phyloP scores from a whole-genome alignment of 2,329 filamentous ascomycete species.

The Aspergillus sclerotialis region DNA sequence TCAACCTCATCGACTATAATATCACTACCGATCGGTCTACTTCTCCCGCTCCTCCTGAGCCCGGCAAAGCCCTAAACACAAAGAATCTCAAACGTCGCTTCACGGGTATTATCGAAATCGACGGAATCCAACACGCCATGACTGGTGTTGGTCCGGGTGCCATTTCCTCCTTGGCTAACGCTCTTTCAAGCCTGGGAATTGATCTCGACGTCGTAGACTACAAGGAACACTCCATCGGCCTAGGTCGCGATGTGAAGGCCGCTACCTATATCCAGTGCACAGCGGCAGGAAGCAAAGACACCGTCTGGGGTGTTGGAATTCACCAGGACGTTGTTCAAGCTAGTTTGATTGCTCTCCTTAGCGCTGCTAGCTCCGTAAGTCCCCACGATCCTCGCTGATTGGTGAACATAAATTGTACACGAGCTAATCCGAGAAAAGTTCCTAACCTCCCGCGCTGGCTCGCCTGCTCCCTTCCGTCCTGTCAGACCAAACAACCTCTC shows the following conservation, averaged over 20 bases:
- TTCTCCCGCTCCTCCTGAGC: constrained; percentile 62
- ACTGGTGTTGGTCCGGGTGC: constrained; percentile 81
- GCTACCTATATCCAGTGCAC: constrained; percentile 92
- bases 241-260: constrained; percentile 77
- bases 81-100: constrained; percentile 75
- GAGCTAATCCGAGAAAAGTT: constrained; percentile 58
- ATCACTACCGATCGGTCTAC: constrained; percentile 76
- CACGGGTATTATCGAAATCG: constrained; percentile 74
- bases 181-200: constrained; percentile 69
- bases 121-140: constrained; percentile 71
- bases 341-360: constrained; percentile 76
- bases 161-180: constrained; percentile 79
- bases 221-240: constrained; percentile 89
- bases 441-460: constrained; percentile 61
- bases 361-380: constrained; percentile 77
- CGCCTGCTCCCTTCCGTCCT: constrained; percentile 58
- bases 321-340: constrained; percentile 90
- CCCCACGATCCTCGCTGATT: constrained; percentile 2
- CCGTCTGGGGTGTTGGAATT: constrained; percentile 46
- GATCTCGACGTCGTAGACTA: constrained; percentile 89
- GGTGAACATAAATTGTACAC: too few species aligned
- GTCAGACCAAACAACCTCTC: constrained; percentile 48
- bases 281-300: constrained; percentile 55
- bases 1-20: constrained; percentile 83
- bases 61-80: constrained; percentile 68